A percentile compares a stretch with the other conserved stretches of the same genome.
Evolutionary conservation across 73 alveolate species (phyloP).

Genomic region (Paramecium sexaurelia): DNA sequence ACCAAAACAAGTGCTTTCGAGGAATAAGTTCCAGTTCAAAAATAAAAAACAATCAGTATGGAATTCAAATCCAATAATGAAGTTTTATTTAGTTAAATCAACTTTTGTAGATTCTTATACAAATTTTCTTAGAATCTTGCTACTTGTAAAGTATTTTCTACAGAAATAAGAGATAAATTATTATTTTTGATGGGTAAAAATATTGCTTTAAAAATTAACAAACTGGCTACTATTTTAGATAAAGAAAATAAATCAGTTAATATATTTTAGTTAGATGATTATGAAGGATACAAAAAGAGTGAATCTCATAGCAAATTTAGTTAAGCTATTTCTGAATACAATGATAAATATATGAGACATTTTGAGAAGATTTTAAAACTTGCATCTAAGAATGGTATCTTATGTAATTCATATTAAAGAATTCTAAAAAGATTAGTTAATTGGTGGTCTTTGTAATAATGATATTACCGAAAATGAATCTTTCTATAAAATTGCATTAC

Average conservation of each 20-base stretch:
- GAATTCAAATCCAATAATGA: slow-evolving; percentile 49
- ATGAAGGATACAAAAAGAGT: slow-evolving; percentile 35
- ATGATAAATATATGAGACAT: slow-evolving; percentile 52
- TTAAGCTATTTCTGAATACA: slow-evolving; percentile 45
- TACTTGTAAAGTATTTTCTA: not conserved
- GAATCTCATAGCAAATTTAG: slow-evolving; percentile 55
- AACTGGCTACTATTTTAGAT: slow-evolving; percentile 34
- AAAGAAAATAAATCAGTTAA: slow-evolving; percentile 23
- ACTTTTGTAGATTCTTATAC: slow-evolving; percentile 55
- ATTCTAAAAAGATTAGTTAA: slow-evolving; percentile 1
- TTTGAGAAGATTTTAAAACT: slow-evolving; percentile 30
- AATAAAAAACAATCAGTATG: not conserved
- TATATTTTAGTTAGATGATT: slow-evolving; percentile 35
- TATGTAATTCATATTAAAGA: not conserved
- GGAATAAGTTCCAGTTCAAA: not conserved
- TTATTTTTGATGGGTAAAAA: slow-evolving; percentile 53
- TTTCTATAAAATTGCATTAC: not conserved
- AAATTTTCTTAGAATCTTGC: slow-evolving; percentile 45
- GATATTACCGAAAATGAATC: slow-evolving; percentile 11
- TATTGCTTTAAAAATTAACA: slow-evolving; percentile 29
- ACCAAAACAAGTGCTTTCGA: slow-evolving; percentile 46
- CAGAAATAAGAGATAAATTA: slow-evolving; percentile 34
- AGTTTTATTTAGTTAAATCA: slow-evolving; percentile 40
- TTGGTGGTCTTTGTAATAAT: not conserved
- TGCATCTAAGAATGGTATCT: slow-evolving; percentile 40